These are phyloP conservation scores for Apophysomyces ossiformis DNA, from an alignment of 371 early-diverging fungal species.

Conservation along the genomic window DNA sequence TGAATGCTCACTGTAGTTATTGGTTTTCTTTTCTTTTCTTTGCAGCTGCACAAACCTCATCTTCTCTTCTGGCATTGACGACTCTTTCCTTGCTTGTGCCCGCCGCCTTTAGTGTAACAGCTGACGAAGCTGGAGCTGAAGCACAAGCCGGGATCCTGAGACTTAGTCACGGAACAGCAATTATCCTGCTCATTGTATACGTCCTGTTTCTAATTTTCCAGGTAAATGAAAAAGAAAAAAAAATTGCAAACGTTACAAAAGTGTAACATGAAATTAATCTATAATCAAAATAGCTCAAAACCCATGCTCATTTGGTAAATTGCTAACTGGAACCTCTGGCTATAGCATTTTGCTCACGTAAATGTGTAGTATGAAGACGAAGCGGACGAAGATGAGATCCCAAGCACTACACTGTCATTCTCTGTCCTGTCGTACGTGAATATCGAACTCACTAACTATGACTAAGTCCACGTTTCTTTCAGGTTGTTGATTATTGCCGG, in stretches of 20 bases:
- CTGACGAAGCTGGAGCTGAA: constrained; percentile 34
- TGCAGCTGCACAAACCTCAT: constrained; percentile 76
- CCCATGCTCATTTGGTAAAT: constrained; percentile 67
- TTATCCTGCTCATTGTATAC: constrained; percentile 79
- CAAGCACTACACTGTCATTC: constrained; percentile 54
- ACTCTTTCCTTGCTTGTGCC: constrained; percentile 80
- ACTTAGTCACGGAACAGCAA: constrained; percentile 73
- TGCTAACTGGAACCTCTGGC: neutral
- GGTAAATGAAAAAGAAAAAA: constrained; percentile 21
- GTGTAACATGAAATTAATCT: constrained; percentile 8
- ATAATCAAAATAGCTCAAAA: constrained; percentile 51
- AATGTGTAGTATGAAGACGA: constrained; percentile 49
- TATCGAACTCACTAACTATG: neutral
- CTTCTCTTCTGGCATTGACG: constrained; percentile 77
- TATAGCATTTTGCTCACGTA: neutral
- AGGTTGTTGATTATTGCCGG: constrained; percentile 56
- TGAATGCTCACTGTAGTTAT: constrained; percentile 31
- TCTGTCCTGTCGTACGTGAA: constrained; percentile 33
- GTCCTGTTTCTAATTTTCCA: constrained; percentile 78
- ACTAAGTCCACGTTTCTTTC: neutral
- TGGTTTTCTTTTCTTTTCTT: neutral
- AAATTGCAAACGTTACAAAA: neutral
- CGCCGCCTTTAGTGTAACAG: constrained; percentile 68
- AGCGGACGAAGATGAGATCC: constrained; percentile 54
- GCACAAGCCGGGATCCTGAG: constrained; percentile 52